Evolutionary conservation across 306 rosid genomes (phyloP), one percentile per base, ranked within the genome.

Genomic region (Acacia acuminata): DNA sequence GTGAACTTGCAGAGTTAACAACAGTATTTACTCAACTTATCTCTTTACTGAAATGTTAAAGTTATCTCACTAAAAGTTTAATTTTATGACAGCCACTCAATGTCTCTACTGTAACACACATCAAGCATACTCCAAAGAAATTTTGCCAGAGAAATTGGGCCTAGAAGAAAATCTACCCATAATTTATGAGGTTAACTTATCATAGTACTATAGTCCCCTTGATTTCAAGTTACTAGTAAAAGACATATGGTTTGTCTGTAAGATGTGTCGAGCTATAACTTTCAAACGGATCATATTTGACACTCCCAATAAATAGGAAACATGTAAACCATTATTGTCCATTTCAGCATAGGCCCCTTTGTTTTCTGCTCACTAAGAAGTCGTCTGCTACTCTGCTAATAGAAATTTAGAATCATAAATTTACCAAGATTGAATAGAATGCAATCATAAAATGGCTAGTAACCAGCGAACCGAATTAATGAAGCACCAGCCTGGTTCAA

Each of bases 111-210:
- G 58, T 17, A 20, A 75, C 67, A 30, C 42, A 68, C 40, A 66
- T 50, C 13, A 82, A 75, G 79, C 63, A 24, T 27, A n/a, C 44
- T 48, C 43, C 67, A 75, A 68, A 55, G 36, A 63, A 85, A 50
- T 58, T 27, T 75, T 22, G 66, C 73, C 55, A 14, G 79, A 43
- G 69, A 13, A 71, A 65, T 34, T 43, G 78, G 77, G 74, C 36
- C 51, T 30, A 13, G 44, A 42, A 30, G 55, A 40, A 51, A 17
- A 50, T 42, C 56, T 63, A n/a, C 64, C 67, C 76, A 72, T 20
- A 79, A 38, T 34, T 40, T 38, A 73, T 53, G 27, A 50, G 11
- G 30, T 10, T 10, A 16, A 71, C 30, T 50, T 9, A 48, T 53
- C 34, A 65, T 53, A 64, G 43, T 22, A 27, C 38, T 72, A 10